Evolutionary conservation across 257 asterid species (phyloP).

Genomic region (Solanum peruvianum): DNA sequence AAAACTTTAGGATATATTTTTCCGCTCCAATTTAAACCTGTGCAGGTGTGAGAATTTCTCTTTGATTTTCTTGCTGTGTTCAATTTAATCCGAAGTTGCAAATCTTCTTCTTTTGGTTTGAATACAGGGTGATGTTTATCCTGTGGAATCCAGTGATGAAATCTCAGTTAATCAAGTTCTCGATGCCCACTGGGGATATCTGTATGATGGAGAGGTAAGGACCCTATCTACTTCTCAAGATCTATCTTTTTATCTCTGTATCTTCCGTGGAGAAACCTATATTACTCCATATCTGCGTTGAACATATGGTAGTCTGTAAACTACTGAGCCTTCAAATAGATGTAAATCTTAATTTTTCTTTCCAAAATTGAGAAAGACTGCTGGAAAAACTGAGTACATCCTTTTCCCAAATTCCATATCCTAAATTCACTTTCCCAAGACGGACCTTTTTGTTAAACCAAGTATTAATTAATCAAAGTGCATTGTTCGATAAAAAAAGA

Average conservation of each 20-base stretch:
- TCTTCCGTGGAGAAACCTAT: neutral
- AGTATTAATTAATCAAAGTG: neutral
- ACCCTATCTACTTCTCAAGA: neutral
- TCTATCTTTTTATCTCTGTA: neutral
- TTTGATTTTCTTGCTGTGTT: neutral
- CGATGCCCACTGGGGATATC: conserved; percentile 88
- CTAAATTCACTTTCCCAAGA: neutral
- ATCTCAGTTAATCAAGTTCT: conserved; percentile 46
- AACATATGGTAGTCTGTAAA: neutral
- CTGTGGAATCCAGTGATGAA: conserved; percentile 58
- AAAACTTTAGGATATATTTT: neutral
- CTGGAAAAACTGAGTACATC: neutral
- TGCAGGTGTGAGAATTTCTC: neutral
- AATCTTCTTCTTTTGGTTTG: neutral
- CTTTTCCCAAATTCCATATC: neutral
- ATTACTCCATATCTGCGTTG: neutral
- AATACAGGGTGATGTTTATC: conserved; percentile 85
- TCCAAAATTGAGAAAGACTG: neutral
- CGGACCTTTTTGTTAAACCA: neutral
- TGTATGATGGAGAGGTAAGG: conserved; percentile 68
- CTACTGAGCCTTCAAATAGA: neutral
- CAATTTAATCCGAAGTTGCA: neutral
- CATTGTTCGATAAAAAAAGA: neutral
- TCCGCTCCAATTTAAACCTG: neutral
- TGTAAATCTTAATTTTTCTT: neutral